Base-by-base conservation (phyloP, 73 alveolate genomes). In the Paramecium octaurelia region DNA sequence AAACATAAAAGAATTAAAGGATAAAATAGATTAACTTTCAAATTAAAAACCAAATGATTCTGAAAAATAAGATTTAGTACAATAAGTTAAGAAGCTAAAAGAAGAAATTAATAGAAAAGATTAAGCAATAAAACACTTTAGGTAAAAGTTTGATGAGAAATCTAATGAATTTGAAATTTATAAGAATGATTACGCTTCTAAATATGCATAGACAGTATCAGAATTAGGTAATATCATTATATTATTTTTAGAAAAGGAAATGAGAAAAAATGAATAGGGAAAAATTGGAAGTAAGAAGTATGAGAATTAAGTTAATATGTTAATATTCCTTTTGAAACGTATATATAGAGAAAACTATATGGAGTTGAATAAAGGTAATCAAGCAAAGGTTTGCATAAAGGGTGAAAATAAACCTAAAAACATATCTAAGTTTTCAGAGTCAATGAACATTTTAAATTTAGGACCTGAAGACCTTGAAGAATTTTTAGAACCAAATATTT, bases 401-500 rank as follows among this genome's bases (percentile, higher is more conserved):
- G 84, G 42, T 11, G 84, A 64, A 64, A 64, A 64, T 64, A 64
- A 80, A 46, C 76, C 70, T 44, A 80, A 42, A 80, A 80, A 48
- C n/a, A 80, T 80, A 46, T 42, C 70, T 24, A 80, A 80, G 29
- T 80, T 80, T 64, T 42, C 91, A 21, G 91, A 80, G 34, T 80
- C 91, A 4, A 42, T 80, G 70, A 80, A 80, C 29, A 80, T 80
- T 1, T 24, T 80, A 35, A 80, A 80, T 80, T 35, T 80, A 24
- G 91, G 57, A 20, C 91, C 91, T 42, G 91, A 80, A 46, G 91
- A 80, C 18, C 34, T 80, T 10, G 91, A 80, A 31, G 91, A 80
- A 23, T 80, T 80, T 31, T 35, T 80, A 18, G 91, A 80, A 48
- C 91, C 91, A 21, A 80, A 80, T 80, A 42, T 44, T 8, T 80